Conservation (phyloP, 2,329 filamentous ascomycete genomes). For the Talaromyces sp. region DNA sequence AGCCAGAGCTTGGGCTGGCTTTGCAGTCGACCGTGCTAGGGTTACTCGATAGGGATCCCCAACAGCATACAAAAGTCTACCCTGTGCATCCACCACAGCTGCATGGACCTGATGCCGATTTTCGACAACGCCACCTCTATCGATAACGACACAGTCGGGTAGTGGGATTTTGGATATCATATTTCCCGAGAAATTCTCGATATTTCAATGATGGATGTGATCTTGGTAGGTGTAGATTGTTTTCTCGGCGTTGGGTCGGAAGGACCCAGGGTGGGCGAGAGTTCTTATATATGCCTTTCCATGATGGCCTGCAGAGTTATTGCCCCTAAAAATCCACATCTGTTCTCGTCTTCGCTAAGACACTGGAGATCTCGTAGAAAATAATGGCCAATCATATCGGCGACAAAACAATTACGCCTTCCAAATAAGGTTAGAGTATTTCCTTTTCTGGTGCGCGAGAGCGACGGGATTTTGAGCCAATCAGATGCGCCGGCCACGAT, state of each 20-base stretch:
- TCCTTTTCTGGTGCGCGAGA: neutral
- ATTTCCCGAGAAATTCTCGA: neutral
- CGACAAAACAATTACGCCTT: neutral
- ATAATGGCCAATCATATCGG: neutral
- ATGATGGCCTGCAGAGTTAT: neutral
- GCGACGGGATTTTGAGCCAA: neutral
- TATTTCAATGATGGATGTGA: neutral
- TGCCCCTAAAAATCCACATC: neutral
- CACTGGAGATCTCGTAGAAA: neutral
- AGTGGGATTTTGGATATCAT: neutral
- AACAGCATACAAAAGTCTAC: conserved; percentile 34
- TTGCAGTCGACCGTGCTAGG: conserved; percentile 42
- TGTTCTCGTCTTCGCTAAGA: neutral
- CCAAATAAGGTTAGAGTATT: neutral
- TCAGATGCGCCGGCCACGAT: neutral
- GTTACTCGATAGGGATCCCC: conserved; percentile 41
- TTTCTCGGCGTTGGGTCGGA: neutral
- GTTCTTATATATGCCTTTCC: neutral
- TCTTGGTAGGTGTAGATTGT: neutral
- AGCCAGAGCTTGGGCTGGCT: conserved; percentile 42
- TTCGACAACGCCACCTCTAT: conserved; percentile 36
- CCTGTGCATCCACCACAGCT: conserved; percentile 34
- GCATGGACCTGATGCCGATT: conserved; percentile 42
- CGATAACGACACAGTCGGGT: conserved; percentile 30
- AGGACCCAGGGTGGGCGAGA: neutral